Evolutionary conservation across 495 filamentous ascomycete species (phyloP).

Genomic region (Penicillium robsamsonii): DNA sequence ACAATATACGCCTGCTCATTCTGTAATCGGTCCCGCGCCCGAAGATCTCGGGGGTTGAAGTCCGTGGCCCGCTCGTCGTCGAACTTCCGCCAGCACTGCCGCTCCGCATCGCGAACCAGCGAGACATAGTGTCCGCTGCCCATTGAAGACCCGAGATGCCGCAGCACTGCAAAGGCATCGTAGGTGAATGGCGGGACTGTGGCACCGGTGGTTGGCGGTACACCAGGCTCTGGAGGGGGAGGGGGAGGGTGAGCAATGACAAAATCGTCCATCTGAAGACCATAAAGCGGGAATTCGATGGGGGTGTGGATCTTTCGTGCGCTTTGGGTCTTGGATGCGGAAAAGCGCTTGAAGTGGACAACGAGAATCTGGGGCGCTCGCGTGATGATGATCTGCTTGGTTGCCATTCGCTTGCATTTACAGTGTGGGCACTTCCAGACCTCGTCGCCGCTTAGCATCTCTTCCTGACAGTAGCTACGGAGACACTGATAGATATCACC

Average conservation of each 20-base stretch:
- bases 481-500: slow-evolving; percentile 63
- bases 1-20: slow-evolving; percentile 68
- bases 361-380: slow-evolving; percentile 68
- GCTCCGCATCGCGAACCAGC: slow-evolving; percentile 58
- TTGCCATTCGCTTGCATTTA: slow-evolving; percentile 65
- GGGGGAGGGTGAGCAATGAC: slow-evolving; percentile 43
- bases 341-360: slow-evolving; percentile 76
- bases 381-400: slow-evolving; percentile 71
- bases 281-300: slow-evolving; percentile 65
- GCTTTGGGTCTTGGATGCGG: slow-evolving; percentile 53
- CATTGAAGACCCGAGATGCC: slow-evolving; percentile 62
- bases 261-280: slow-evolving; percentile 62
- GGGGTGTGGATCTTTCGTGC: slow-evolving; percentile 66
- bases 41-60: slow-evolving; percentile 55
- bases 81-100: slow-evolving; percentile 62
- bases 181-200: slow-evolving; percentile 66
- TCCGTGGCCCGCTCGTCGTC: slow-evolving; percentile 61
- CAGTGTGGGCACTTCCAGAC: slow-evolving; percentile 71
- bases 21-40: slow-evolving; percentile 48
- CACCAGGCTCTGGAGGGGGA: slow-evolving; percentile 25
- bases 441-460: slow-evolving; percentile 64
- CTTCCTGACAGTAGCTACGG: slow-evolving; percentile 64
- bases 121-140: slow-evolving; percentile 70
- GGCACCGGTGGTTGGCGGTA: slow-evolving; percentile 25
- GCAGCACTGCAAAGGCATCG: slow-evolving; percentile 68